Conservation (phyloP, 2,329 filamentous ascomycete species). For the Neocatenulostroma microsporum region DNA sequence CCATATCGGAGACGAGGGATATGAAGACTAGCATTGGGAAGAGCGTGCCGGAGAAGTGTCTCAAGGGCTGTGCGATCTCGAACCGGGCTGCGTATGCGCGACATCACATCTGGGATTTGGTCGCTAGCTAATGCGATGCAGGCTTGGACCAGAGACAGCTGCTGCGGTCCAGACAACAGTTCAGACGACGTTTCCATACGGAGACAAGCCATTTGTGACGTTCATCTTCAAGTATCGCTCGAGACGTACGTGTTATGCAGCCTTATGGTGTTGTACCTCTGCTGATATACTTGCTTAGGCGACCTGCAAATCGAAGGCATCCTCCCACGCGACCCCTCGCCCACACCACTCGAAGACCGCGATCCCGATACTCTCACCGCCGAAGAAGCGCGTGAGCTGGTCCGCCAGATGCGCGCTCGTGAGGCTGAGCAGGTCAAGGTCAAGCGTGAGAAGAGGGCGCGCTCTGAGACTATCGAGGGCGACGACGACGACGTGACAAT, state of each 20-base stretch:
- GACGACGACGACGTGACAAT: constrained; percentile 12
- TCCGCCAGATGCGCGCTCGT: constrained; percentile 11
- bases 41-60: constrained; percentile 6
- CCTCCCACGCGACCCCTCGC: constrained; percentile 13
- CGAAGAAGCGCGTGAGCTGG: constrained; percentile 13
- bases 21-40: background rate
- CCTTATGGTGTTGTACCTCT: background rate
- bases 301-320: constrained; percentile 3
- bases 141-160: constrained; percentile 6
- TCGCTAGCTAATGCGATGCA: too few species aligned
- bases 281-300: background rate
- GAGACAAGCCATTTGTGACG: constrained; percentile 1
- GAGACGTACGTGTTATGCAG: constrained; percentile 1
- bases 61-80: constrained; percentile 8
- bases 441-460: constrained; percentile 16
- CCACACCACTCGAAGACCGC: constrained; percentile 11
- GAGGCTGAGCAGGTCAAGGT: constrained; percentile 6
- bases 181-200: constrained; percentile 8
- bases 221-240: constrained; percentile 11
- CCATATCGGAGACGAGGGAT: too few species aligned
- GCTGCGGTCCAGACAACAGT: background rate
- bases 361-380: constrained; percentile 5
- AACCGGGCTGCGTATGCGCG: constrained; percentile 6
- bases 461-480: constrained; percentile 12
- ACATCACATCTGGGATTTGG: background rate